These are phyloP conservation scores for Plasmodium gaboni DNA, from an alignment of 169 alveolate species.

Conservation along the genomic window DNA sequence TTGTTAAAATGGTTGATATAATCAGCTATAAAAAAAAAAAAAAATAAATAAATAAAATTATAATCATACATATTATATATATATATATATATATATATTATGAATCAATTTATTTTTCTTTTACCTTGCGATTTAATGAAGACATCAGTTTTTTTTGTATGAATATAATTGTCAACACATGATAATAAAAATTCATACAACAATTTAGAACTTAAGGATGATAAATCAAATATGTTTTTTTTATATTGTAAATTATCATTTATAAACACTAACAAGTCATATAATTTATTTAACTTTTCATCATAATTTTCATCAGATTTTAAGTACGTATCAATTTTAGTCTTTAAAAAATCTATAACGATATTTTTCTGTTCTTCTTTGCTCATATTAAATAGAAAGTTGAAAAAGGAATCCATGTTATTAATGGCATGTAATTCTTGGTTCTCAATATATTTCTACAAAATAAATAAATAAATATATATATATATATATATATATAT, in stretches of 20 bases:
- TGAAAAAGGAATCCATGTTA: conserved; percentile 47
- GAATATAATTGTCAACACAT: conserved; percentile 48
- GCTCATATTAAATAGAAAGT: conserved; percentile 58
- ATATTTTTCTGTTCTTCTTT: conserved; percentile 30
- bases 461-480: not conserved
- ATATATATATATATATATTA: not conserved
- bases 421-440: conserved; percentile 49
- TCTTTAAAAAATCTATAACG: conserved; percentile 26
- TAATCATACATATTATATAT: not conserved
- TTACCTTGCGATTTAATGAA: conserved; percentile 25
- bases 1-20: conserved; percentile 36
- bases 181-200: conserved; percentile 45
- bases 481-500: conserved; percentile 13
- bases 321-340: conserved; percentile 8
- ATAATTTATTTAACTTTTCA: conserved; percentile 42
- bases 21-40: conserved; percentile 20
- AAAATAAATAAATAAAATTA: no score
- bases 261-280: conserved; percentile 31
- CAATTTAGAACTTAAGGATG: conserved; percentile 10
- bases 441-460: conserved; percentile 43
- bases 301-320: conserved; percentile 23
- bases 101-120: not conserved
- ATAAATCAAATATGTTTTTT: conserved; percentile 44
- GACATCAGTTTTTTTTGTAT: conserved; percentile 21
- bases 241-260: conserved; percentile 37